Percentiles rank a stretch among this genome's conserved stretches.
Evolutionary conservation across 768 basidiomycete species (phyloP).

Genomic region (Boletus vinaceobasis): DNA sequence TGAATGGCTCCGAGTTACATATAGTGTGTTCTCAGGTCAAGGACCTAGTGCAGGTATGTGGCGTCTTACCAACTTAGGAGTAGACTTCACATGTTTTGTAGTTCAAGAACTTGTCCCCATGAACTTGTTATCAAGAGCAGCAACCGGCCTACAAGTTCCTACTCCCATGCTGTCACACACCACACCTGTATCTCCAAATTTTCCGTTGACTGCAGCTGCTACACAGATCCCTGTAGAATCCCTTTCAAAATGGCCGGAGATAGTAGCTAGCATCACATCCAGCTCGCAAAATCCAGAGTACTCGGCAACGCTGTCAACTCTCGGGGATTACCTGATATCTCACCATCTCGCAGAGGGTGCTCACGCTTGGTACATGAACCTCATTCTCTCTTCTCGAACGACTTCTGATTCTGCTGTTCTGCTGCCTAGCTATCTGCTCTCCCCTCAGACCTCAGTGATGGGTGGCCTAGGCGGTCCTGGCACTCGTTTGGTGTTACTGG

Average conservation of each 20-base stretch:
- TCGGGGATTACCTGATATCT: slow-evolving; percentile 78
- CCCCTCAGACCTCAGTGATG: slow-evolving; percentile 74
- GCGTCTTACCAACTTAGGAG: neutral
- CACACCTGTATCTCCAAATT: slow-evolving; percentile 66
- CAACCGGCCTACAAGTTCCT: slow-evolving; percentile 39
- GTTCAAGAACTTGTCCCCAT: slow-evolving; percentile 74
- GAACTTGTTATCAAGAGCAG: slow-evolving; percentile 43
- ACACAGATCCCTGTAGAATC: slow-evolving; percentile 57
- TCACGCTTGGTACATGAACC: slow-evolving; percentile 72
- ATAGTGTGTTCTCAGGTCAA: slow-evolving; percentile 82
- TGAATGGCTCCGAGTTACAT: slow-evolving; percentile 75
- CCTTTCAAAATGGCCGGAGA: slow-evolving; percentile 80
- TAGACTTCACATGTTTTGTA: slow-evolving; percentile 26
- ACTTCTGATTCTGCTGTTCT: slow-evolving; percentile 4
- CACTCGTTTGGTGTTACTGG: slow-evolving; percentile 68
- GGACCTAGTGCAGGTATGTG: slow-evolving; percentile 66
- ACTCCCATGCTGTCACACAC: slow-evolving; percentile 30
- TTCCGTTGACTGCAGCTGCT: slow-evolving; percentile 42
- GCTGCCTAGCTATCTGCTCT: slow-evolving; percentile 70
- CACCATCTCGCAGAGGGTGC: slow-evolving; percentile 81
- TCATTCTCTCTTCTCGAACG: neutral
- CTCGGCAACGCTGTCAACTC: slow-evolving; percentile 70
- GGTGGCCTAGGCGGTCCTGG: slow-evolving; percentile 67
- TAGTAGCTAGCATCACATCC: slow-evolving; percentile 76
- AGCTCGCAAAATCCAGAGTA: slow-evolving; percentile 66